Evolutionary conservation across 2,329 filamentous ascomycete species (phyloP).

Genomic region (Fusarium marasasianum): DNA sequence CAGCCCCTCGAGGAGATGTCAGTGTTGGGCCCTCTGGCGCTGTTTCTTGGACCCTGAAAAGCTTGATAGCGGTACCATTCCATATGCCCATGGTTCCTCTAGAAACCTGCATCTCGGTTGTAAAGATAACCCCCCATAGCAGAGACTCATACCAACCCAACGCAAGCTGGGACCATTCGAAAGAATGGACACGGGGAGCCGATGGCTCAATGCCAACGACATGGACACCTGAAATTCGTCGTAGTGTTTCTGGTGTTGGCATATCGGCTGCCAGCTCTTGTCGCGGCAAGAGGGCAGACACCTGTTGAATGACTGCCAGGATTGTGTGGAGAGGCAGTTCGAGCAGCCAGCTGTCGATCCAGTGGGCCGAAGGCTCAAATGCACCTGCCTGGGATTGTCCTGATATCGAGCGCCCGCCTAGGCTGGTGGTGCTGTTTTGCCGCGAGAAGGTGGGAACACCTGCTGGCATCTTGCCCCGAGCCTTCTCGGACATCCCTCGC

Average conservation of each 20-base stretch:
- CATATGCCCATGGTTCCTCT: conserved; percentile 92
- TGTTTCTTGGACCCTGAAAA: conserved; percentile 91
- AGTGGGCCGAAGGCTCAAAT: conserved; percentile 82
- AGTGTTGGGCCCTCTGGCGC: conserved; percentile 82
- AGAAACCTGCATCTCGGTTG: conserved; percentile 85
- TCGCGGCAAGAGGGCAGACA: conserved; percentile 65
- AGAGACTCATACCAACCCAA: conserved; percentile 96
- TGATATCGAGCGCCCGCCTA: conserved; percentile 71
- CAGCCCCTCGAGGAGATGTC: conserved; percentile 85
- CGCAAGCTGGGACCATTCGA: conserved; percentile 91
- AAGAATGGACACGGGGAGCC: conserved; percentile 82
- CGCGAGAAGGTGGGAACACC: conserved; percentile 84
- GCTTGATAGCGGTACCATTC: conserved; percentile 87
- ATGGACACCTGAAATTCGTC: conserved; percentile 67
- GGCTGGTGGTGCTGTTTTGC: conserved; percentile 87
- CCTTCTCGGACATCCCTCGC: conserved; percentile 96
- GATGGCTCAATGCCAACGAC: conserved; percentile 79
- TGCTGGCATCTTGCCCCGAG: conserved; percentile 92
- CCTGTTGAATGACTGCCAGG: conserved; percentile 77
- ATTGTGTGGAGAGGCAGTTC: conserved; percentile 90
- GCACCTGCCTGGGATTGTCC: conserved; percentile 64
- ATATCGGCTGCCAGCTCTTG: conserved; percentile 56
- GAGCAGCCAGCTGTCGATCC: conserved; percentile 95
- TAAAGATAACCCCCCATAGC: conserved; percentile 93
- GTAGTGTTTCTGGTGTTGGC: conserved; percentile 58